These are phyloP conservation scores for Centaurea solstitialis DNA, from an alignment of 129 eudicot species.

Conservation along the genomic window DNA sequence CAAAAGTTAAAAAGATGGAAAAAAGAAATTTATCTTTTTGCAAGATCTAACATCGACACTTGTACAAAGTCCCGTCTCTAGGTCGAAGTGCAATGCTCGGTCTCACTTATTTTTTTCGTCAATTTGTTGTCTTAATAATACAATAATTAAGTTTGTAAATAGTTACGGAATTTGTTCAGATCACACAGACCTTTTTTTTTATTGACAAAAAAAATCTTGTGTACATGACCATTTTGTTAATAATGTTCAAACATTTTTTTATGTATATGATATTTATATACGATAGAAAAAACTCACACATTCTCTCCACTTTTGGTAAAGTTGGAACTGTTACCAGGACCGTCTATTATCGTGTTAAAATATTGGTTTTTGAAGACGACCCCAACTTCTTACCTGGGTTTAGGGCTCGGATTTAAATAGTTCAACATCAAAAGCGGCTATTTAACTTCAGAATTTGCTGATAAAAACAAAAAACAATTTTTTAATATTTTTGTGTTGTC, in stretches of 20 bases:
- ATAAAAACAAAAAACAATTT: no score
- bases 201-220: background rate
- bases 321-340: background rate
- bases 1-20: background rate
- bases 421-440: no score
- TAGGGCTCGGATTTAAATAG: no score
- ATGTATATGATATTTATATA: no score
- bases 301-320: background rate
- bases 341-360: background rate
- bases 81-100: background rate
- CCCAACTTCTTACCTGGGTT: background rate
- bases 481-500: no score
- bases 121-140: no score
- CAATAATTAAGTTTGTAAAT: no score
- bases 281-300: background rate
- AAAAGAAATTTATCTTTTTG: background rate
- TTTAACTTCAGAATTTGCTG: background rate
- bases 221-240: background rate
- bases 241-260: no score
- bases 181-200: no score
- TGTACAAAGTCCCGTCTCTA: background rate
- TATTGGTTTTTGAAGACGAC: background rate
- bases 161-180: background rate
- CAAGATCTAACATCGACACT: background rate
- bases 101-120: background rate